Base-by-base conservation (phyloP, 1,284 basidiomycete species). In the Takashimella tepidaria region DNA sequence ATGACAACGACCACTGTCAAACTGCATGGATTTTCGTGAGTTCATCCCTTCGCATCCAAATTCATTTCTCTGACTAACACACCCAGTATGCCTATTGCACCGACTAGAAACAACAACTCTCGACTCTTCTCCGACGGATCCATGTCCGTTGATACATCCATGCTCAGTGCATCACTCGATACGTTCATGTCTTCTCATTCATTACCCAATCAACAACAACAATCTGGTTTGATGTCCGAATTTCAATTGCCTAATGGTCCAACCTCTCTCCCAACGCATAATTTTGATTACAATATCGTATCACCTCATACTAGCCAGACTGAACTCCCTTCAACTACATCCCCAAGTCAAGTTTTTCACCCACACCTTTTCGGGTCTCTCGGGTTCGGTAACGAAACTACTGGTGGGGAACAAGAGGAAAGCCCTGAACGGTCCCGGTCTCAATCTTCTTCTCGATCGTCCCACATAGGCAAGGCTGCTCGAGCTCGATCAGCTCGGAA, bases 91-190 rank as follows among this genome's bases (percentile, higher is more conserved):
- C 31, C 31, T 16, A 16, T 8, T 37, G 31, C 31, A 37, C 31
- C 31, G 8, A 12, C 42, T 43, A 10, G 21, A n/a, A n/a, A 43
- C 42, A 8, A 8, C 21, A n/a, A 43, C 8, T 43, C 42, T 43
- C 65, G 68, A 27, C 69, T 68, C 0, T 70, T 73, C 55, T 69
- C 69, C 0, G 70, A 70, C 45, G 70, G 69, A 0, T 73, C 70
- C 11, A 69, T 70, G 68, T 62, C 69, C 1, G 61, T 73, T 23
- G 66, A 67, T 11, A 70, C 70, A 23, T 62, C 67, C 21, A 59
- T 70, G 6, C 63, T 72, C 41, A 54, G 58, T 37, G 31, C 31
- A 37, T 37, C 31, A 37, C 31, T 37, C 31, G 16, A 37, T 11
- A 64, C 68, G 6, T 52, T 68, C 43, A 62, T 66, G 60, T 45